Evolutionary conservation across 1,139 yeast species (phyloP).

Genomic region (Lodderomyces oxycetoniae): DNA sequence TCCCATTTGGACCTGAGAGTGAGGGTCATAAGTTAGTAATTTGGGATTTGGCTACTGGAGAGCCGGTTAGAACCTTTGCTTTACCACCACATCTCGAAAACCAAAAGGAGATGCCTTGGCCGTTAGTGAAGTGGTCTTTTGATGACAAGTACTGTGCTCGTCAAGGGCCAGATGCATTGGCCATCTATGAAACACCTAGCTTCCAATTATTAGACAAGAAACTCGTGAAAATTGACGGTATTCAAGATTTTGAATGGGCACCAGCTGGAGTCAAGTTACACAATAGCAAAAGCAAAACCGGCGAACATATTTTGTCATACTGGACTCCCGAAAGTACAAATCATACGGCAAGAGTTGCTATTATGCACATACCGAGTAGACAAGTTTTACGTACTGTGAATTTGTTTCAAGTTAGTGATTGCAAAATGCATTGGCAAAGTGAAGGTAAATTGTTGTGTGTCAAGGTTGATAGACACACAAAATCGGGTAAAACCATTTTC

Average conservation of each 20-base stretch:
- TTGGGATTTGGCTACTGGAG: constrained; percentile 86
- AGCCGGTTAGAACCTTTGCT: constrained; percentile 87
- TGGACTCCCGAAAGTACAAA: constrained; percentile 96
- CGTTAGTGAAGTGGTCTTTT: constrained; percentile 92
- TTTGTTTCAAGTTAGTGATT: constrained; percentile 89
- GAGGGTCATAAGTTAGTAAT: constrained; percentile 92
- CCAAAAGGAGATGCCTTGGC: constrained; percentile 85
- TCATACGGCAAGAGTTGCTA: constrained; percentile 91
- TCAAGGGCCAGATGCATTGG: constrained; percentile 88
- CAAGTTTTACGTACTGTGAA: constrained; percentile 84
- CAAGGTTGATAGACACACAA: constrained; percentile 95
- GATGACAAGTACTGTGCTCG: constrained; percentile 96
- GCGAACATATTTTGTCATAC: constrained; percentile 72
- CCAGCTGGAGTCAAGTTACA: constrained; percentile 78
- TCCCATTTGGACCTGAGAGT: constrained; percentile 84
- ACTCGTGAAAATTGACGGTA: constrained; percentile 76
- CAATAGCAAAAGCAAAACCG: constrained; percentile 47
- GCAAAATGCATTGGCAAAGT: constrained; percentile 93
- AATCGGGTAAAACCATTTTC: constrained; percentile 87
- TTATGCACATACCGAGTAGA: constrained; percentile 85
- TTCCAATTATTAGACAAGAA: constrained; percentile 78
- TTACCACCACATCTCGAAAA: constrained; percentile 73
- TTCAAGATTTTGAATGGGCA: constrained; percentile 92
- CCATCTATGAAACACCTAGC: constrained; percentile 74
- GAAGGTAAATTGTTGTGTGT: constrained; percentile 83